Evolutionary conservation across 306 rosid genomes (phyloP).

Genomic region (Hippophae gyantsensis): DNA sequence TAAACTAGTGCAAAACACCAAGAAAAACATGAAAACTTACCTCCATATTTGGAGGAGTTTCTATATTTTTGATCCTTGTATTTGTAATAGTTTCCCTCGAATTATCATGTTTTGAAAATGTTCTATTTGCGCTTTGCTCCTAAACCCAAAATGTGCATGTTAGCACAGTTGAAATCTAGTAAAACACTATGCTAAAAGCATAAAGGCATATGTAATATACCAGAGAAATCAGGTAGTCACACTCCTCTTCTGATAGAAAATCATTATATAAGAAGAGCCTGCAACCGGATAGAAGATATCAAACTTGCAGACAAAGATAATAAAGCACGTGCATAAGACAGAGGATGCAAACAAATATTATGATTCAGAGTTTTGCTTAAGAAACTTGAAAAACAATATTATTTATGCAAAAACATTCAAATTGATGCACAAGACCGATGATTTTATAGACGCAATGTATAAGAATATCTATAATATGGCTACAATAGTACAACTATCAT

Average conservation of each 20-base stretch:
- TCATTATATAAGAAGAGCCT: slow-evolving; percentile 65
- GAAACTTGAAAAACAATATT: not conserved
- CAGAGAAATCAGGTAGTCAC: slow-evolving; percentile 65
- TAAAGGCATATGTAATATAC: slow-evolving; percentile 28
- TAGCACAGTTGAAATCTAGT: slow-evolving; percentile 11
- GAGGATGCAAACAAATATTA: not conserved
- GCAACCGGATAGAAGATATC: slow-evolving; percentile 16
- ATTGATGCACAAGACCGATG: not conserved
- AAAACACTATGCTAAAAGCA: slow-evolving; percentile 12
- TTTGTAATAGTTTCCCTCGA: slow-evolving; percentile 17
- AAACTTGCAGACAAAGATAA: slow-evolving; percentile 9
- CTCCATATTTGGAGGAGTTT: slow-evolving; percentile 22
- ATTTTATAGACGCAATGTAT: not conserved
- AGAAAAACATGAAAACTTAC: slow-evolving; percentile 31
- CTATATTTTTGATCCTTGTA: slow-evolving; percentile 16
- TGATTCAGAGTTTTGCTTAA: not conserved
- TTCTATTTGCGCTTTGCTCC: slow-evolving; percentile 35
- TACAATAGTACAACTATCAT: not conserved
- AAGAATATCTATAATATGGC: not conserved
- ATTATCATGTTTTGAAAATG: slow-evolving; percentile 23
- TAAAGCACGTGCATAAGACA: not conserved
- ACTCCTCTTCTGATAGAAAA: slow-evolving; percentile 61
- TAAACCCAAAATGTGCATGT: slow-evolving; percentile 16
- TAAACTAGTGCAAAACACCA: not conserved
- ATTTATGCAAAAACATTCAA: not conserved